Base-by-base conservation (phyloP, 306 rosid species). In the Medicago lupulina region DNA sequence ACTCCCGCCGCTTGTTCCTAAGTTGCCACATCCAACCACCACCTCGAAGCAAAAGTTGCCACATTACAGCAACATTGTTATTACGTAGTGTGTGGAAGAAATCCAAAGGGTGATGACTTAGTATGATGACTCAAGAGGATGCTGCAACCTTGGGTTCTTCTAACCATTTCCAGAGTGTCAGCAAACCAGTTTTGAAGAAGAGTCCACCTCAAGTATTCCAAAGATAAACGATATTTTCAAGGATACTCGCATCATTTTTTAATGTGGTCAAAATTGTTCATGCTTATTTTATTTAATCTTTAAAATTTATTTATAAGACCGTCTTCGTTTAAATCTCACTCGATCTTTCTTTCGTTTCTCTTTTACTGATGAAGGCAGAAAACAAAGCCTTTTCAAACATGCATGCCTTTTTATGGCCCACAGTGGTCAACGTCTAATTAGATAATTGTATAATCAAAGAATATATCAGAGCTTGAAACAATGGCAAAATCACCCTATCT, bases 401-500 rank as follows among this genome's bases (percentile, higher is more conserved):
- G 59, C 65, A 57, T 16, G 21, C 41, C 43, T 49, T 73, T 63
- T 71, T 21, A 40, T 15, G 39, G 28, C 61, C 79, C 53, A 72
- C 16, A 66, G 23, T 58, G 16, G 8, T 57, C 58, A 34, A 67
- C 49, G 10, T 68, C 41, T 21, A 21, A 69, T 23, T 40, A 23
- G 59, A 21, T 2, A 65, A 47, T 8, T 73, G 16, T 23, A 38
- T 60, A 46, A 59, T 67, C 25, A 54, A 16, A 14, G 9, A 47
- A 76, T 66, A 51, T 21, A 63, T 40, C 59, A 10, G 68, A 66
- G 60, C 41, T 49, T 67, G 38, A 63, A 72, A 61, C 41, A 67
- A 57, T 49, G 79, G 60, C 18, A 47, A 76, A 70, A 76, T 63
- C 58, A 12, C 66, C 59, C 61, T 49, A 39, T 67, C 46, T 34